These are phyloP conservation scores for Phytophthora brassicae DNA, from an alignment of 352 stramenopile genomes.

Conservation along the genomic window DNA sequence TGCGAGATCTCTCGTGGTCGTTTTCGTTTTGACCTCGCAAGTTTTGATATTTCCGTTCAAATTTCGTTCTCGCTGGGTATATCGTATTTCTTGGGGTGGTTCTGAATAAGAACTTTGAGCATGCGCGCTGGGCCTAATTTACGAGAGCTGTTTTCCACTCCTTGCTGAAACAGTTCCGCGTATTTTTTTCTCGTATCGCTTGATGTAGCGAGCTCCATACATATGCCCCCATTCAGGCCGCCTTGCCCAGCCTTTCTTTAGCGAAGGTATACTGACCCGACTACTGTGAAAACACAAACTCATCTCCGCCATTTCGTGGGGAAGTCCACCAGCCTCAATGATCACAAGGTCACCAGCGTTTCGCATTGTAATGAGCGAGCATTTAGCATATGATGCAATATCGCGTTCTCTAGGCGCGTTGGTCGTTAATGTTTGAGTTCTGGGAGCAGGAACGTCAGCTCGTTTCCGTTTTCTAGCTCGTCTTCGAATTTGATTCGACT, in stretches of 20 bases:
- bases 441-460: not conserved
- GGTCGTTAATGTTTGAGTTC: not conserved
- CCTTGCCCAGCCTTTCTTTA: conserved; percentile 5
- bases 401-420: not conserved
- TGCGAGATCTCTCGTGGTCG: not conserved
- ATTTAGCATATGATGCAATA: conserved; percentile 7
- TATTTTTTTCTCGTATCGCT: conserved; percentile 10
- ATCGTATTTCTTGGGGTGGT: conserved; percentile 7
- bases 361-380: conserved; percentile 3
- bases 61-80: conserved; percentile 15
- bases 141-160: not conserved
- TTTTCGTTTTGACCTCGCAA: not conserved
- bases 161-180: not conserved
- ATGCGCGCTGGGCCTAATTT: conserved; percentile 14
- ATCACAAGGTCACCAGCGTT: conserved; percentile 5
- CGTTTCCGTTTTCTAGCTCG: conserved; percentile 2
- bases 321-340: conserved; percentile 3
- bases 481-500: conserved; percentile 1
- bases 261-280: not conserved
- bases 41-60: conserved; percentile 12
- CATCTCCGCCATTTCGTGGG: not conserved
- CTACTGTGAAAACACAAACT: not conserved
- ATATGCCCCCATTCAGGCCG: conserved; percentile 3
- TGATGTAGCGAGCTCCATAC: conserved; percentile 5
- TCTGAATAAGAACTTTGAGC: conserved; percentile 1